These are phyloP conservation scores for Stephania cephalantha DNA, from an alignment of 164 flowering plant species.

Conservation along the genomic window DNA sequence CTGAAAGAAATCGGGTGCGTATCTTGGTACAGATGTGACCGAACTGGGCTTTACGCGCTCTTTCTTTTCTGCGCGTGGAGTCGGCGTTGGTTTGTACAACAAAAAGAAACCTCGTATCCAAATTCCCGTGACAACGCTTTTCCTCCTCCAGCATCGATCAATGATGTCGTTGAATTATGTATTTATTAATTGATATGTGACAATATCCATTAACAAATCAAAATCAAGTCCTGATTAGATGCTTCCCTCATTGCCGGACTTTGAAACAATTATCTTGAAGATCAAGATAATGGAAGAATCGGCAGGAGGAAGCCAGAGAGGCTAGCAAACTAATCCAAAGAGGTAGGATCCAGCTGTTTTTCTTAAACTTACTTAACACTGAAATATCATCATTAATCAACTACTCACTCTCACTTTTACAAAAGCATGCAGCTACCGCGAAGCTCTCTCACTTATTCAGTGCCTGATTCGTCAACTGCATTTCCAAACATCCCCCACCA, in stretches of 20 bases:
- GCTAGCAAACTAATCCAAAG: not conserved
- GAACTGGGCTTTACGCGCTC: too few relatives aligned
- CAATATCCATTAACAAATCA: too few relatives aligned
- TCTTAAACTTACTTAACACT: not conserved
- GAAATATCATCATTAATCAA: not conserved
- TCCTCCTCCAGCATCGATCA: too few relatives aligned
- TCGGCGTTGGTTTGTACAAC: too few relatives aligned
- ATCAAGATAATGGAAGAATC: not conserved
- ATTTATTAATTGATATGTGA: too few relatives aligned
- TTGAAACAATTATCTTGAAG: not conserved
- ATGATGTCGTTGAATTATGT: too few relatives aligned
- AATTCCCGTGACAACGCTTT: too few relatives aligned
- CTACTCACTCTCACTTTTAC: not conserved
- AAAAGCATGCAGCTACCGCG: conserved; percentile 7
- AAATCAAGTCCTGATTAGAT: too few relatives aligned
- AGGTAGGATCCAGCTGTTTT: not conserved
- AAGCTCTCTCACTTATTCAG: conserved; percentile 10
- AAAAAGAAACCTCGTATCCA: too few relatives aligned
- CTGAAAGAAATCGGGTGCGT: too few relatives aligned
- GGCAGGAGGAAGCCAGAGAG: not conserved
- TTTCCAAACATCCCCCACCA: not conserved
- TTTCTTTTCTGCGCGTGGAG: too few relatives aligned
- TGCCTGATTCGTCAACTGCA: not conserved
- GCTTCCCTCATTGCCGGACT: not conserved
- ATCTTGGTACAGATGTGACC: too few relatives aligned